Evolutionary conservation across 352 stramenopile species (phyloP), one percentile per base, ranked within the genome.

Genomic region (Aphanomyces stellatus): DNA sequence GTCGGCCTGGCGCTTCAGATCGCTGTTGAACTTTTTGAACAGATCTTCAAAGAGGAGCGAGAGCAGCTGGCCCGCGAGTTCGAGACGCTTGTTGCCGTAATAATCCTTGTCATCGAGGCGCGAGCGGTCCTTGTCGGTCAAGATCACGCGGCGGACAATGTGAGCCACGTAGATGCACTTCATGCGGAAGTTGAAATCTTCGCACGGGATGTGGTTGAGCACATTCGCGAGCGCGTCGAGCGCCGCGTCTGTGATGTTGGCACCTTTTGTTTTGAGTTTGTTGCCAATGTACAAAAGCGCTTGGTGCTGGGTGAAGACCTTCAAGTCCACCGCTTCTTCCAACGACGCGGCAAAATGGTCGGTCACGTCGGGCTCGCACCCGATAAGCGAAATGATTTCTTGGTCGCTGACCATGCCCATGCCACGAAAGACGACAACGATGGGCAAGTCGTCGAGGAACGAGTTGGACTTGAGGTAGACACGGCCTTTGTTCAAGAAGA

Each of bases 11-110:
- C 95, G 89, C 77, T 99, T 99, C 27, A 99, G 76, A 69, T 99
- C 96, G 64, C 87, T 95, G 78, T 99, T 99, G 77, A 99, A 99
- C 28, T 96, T 86, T 80, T 98, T 98, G 78, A 98, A 98, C 17
- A 98, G 59, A 80, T 99, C 96, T 76, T 99, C 97, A 82, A 99
- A 99, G 15, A 99, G 81, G 42, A 99, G 76, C 31, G 91, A 98
- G 19, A 99, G 82, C 51, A 99, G 76, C 78, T 98, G 97, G 27
- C 97, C 97, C 10, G 97, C 96, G 25, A 99, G 82, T 74, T 99
- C 97, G n/a, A 99, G 76, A 56, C 97, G 88, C 78, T 99, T 99
- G 79, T 99, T 99, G 25, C 97, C 97, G 71, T 99, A 99, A 78
- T 99, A 99, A 78, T 99, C 97, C 76, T 99, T 99, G 77, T 99